Conservation (phyloP, 164 flowering plant species). For the Buxus sempervirens region DNA sequence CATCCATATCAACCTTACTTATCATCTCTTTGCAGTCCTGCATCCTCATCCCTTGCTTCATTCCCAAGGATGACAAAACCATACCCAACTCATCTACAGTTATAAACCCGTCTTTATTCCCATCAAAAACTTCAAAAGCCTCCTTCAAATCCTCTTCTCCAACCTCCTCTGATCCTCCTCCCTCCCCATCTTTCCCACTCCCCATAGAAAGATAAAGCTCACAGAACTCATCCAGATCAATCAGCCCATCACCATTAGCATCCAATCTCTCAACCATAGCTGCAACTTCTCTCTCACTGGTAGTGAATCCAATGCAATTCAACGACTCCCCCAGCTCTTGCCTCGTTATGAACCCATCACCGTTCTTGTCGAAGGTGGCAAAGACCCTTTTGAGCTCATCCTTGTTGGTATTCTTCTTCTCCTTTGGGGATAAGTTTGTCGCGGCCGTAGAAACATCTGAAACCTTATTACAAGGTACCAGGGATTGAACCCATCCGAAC, state of each 20-base stretch:
- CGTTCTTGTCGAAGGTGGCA: conserved; percentile 73
- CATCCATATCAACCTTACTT: conserved; percentile 71
- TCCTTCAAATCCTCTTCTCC: conserved; percentile 46
- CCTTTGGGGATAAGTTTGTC: not conserved
- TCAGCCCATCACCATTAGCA: conserved; percentile 65
- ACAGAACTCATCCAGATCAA: conserved; percentile 70
- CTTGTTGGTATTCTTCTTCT: not conserved
- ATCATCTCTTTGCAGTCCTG: conserved; percentile 80
- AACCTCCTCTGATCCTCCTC: conserved; percentile 1
- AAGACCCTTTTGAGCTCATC: conserved; percentile 51
- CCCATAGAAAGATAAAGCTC: conserved; percentile 33
- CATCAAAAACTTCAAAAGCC: conserved; percentile 85
- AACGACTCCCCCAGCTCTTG: conserved; percentile 61
- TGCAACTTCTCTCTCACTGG: conserved; percentile 40
- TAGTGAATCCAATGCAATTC: conserved; percentile 43
- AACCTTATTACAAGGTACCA: not conserved
- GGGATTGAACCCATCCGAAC: conserved; percentile 20
- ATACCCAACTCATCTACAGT: conserved; percentile 60
- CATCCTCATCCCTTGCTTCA: conserved; percentile 49
- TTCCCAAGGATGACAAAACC: conserved; percentile 57
- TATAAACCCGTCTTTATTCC: conserved; percentile 69
- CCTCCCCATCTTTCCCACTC: not conserved
- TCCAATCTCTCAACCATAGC: conserved; percentile 59
- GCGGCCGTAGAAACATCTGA: not conserved
- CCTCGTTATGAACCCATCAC: conserved; percentile 71